phyloP scores from a whole-genome alignment of 805 yeast genomes.

The Starmerella sp. region DNA sequence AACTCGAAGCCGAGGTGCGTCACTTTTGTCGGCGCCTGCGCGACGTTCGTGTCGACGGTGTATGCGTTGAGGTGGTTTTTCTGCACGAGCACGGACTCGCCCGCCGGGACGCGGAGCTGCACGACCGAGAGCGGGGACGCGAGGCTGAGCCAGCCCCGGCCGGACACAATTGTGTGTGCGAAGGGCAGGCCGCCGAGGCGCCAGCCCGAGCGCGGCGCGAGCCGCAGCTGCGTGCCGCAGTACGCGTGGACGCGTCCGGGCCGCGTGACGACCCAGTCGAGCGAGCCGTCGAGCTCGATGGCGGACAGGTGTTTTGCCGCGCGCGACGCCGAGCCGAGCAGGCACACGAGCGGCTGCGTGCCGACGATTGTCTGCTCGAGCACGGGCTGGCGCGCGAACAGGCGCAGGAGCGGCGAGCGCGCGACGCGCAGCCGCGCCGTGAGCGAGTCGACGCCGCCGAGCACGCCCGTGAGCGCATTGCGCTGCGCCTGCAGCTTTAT shows the following conservation, averaged over 20 bases:
- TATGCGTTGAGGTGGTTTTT: constrained; percentile 36
- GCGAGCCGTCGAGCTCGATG: constrained; percentile 32
- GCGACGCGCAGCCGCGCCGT: constrained; percentile 17
- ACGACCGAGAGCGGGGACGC: constrained; percentile 34
- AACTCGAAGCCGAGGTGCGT: constrained; percentile 6
- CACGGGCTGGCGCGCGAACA: constrained; percentile 21
- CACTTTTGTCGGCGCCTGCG: constrained; percentile 6
- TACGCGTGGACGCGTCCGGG: constrained; percentile 35
- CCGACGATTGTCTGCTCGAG: constrained; percentile 19
- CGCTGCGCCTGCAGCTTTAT: constrained; percentile 18
- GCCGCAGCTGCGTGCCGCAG: constrained; percentile 31
- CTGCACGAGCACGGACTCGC: constrained; percentile 34
- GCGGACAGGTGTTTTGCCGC: constrained; percentile 26
- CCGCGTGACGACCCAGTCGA: constrained; percentile 36
- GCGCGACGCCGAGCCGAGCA: constrained; percentile 11
- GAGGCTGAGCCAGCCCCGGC: constrained; percentile 38
- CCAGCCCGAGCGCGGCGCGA: constrained; percentile 23
- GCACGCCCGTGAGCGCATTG: constrained; percentile 18
- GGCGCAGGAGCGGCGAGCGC: constrained; percentile 13
- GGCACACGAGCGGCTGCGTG: constrained; percentile 19
- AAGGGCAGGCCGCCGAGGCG: constrained; percentile 23
- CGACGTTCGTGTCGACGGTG: constrained; percentile 24
- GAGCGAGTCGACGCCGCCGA: constrained; percentile 15
- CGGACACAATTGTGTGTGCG: constrained; percentile 30
- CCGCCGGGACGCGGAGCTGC: constrained; percentile 30